phyloP scores from a whole-genome alignment of 345 rosid genomes.

The Gossypium ekmanianum region DNA sequence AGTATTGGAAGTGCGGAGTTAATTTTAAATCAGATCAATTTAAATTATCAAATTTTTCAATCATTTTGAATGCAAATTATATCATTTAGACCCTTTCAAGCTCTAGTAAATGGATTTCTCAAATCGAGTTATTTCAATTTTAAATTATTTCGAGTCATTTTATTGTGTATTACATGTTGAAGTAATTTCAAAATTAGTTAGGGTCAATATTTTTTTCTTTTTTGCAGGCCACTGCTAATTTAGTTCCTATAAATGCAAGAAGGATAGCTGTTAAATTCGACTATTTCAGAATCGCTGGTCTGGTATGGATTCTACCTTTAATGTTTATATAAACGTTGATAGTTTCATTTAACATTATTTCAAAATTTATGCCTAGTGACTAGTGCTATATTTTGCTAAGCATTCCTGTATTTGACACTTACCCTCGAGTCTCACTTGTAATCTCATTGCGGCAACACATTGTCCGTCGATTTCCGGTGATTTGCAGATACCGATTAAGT shows the following conservation, averaged over 20 bases:
- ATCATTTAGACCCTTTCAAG: too few relatives aligned
- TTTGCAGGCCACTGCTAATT: constrained; percentile 37
- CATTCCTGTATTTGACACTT: neutral
- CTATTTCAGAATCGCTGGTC: constrained; percentile 35
- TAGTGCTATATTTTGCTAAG: too few relatives aligned
- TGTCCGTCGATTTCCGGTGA: neutral
- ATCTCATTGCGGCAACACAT: neutral
- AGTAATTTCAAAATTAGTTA: neutral
- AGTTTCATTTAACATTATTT: too few relatives aligned
- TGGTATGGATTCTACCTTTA: constrained; percentile 17
- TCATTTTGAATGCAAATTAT: too few relatives aligned
- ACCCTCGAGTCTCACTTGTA: neutral
- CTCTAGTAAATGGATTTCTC: too few relatives aligned
- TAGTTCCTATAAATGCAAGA: constrained; percentile 39
- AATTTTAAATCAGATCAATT: too few relatives aligned
- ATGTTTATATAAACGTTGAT: too few relatives aligned
- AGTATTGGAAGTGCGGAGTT: too few relatives aligned
- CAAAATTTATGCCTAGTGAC: too few relatives aligned
- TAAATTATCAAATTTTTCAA: too few relatives aligned
- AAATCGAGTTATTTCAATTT: too few relatives aligned
- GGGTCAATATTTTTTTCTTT: neutral
- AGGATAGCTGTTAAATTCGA: constrained; percentile 50
- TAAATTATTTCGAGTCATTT: too few relatives aligned
- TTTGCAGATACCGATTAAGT: constrained; percentile 33
- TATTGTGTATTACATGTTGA: neutral